Conservation (phyloP, 768 basidiomycete species). For the Mycena vulgaris region DNA sequence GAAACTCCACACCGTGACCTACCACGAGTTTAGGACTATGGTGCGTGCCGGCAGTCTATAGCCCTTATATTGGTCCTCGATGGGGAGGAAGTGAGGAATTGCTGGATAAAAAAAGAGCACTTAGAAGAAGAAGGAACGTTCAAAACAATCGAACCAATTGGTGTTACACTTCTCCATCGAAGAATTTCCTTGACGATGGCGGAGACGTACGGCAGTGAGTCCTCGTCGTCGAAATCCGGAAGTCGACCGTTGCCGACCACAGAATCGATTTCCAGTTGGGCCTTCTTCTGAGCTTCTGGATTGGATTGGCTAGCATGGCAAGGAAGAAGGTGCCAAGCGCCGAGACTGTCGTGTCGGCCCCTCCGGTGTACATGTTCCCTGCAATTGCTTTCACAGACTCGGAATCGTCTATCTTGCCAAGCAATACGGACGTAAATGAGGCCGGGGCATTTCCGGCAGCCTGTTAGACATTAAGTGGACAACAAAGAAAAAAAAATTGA, state of each 20-base stretch:
- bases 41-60: not conserved
- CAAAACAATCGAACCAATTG: conserved; percentile 17
- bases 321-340: conserved; percentile 45
- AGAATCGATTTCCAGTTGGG: conserved; percentile 50
- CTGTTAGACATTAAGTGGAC: not conserved
- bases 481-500: not conserved
- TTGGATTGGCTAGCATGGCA: conserved; percentile 48
- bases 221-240: conserved; percentile 44
- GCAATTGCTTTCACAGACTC: not conserved
- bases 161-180: conserved; percentile 22
- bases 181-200: conserved; percentile 19
- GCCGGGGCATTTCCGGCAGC: not conserved
- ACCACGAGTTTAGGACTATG: not conserved
- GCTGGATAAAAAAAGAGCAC: not conserved
- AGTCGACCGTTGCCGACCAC: conserved; percentile 47
- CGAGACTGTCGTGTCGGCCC: conserved; percentile 14
- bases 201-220: conserved; percentile 41
- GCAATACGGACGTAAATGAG: not conserved
- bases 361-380: conserved; percentile 12
- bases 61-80: not conserved
- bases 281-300: conserved; percentile 49
- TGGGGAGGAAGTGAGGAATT: not conserved
- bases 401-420: not conserved
- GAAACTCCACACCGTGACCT: not conserved
- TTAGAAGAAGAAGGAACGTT: not conserved